A percentile compares a stretch with the other conserved stretches of the same genome.
Conservation (phyloP, 805 yeast species). For the Sungouiella blattae region DNA sequence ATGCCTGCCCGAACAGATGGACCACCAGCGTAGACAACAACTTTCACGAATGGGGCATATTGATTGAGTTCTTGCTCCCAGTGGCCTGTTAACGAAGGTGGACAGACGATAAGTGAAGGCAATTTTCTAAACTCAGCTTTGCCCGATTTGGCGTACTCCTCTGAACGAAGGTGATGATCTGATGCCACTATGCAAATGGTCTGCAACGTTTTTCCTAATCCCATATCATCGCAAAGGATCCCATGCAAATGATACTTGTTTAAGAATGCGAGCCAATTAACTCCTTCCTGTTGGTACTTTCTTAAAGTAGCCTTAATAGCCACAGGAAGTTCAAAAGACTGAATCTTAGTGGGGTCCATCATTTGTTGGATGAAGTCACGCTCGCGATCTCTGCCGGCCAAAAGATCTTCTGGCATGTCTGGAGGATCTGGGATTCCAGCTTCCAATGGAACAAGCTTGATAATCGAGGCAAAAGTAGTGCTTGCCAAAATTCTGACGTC, state of each 20-base stretch:
- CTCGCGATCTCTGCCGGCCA: conserved; percentile 88
- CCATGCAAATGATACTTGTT: conserved; percentile 96
- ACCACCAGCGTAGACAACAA: conserved; percentile 89
- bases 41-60: conserved; percentile 82
- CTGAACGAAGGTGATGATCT: conserved; percentile 83
- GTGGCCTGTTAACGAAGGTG: conserved; percentile 97
- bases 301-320: conserved; percentile 89
- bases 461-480: conserved; percentile 93
- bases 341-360: conserved; percentile 93
- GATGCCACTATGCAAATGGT: conserved; percentile 96
- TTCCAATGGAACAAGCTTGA: conserved; percentile 92
- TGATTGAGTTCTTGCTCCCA: conserved; percentile 95
- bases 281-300: conserved; percentile 97
- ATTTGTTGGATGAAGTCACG: conserved; percentile 93
- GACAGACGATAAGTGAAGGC: conserved; percentile 88
- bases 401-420: conserved; percentile 78
- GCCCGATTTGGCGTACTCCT: conserved; percentile 58
- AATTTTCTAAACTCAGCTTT: conserved; percentile 66
- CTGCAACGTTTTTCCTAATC: conserved; percentile 94
- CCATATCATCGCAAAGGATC: conserved; percentile 98
- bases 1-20: conserved; percentile 67
- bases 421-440: conserved; percentile 96
- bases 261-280: conserved; percentile 94
- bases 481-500: conserved; percentile 91
- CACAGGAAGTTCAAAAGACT: conserved; percentile 85